Conservation (phyloP, 1,284 basidiomycete species). For the Afroboletus lepidellus region DNA sequence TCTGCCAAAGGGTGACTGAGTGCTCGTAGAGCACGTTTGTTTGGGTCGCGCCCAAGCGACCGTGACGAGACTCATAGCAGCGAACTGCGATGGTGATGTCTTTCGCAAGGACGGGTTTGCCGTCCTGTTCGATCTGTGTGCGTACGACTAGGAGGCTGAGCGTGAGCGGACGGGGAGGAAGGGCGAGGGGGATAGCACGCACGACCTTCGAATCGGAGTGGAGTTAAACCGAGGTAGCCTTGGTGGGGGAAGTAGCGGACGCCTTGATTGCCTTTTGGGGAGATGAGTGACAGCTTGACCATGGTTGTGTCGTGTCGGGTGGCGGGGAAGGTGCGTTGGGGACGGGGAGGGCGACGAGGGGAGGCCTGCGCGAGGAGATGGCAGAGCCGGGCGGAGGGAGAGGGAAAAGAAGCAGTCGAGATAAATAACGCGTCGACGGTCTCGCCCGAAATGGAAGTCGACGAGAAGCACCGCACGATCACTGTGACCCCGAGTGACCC, state of each 20-base stretch:
- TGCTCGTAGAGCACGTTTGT: conserved; percentile 68
- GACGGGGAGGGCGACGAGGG: conserved; percentile 24
- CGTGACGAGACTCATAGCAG: conserved; percentile 74
- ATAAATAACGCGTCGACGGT: conserved; percentile 35
- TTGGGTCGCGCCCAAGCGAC: conserved; percentile 53
- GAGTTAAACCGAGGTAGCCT: conserved; percentile 78
- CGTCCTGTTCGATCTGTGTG: conserved; percentile 69
- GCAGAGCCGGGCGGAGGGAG: conserved; percentile 12
- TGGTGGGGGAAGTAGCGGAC: conserved; percentile 70
- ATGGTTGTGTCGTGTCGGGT: conserved; percentile 39
- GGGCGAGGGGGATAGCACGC: conserved; percentile 32
- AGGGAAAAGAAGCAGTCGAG: conserved; percentile 34
- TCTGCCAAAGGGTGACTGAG: conserved; percentile 64
- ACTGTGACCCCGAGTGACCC: conserved; percentile 27
- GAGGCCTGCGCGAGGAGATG: conserved; percentile 25
- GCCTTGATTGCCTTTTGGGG: conserved; percentile 63
- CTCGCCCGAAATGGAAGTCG: conserved; percentile 30
- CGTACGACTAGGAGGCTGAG: conserved; percentile 49
- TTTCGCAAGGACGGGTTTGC: conserved; percentile 60
- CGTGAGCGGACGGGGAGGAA: conserved; percentile 8
- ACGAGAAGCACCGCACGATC: conserved; percentile 33
- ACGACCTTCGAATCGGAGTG: conserved; percentile 76
- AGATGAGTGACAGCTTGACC: conserved; percentile 64
- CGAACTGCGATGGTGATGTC: conserved; percentile 66
- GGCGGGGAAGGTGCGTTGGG: conserved; percentile 29